Conservation (phyloP, 2,329 filamentous ascomycete genomes). For the Talaromyces piceae region DNA sequence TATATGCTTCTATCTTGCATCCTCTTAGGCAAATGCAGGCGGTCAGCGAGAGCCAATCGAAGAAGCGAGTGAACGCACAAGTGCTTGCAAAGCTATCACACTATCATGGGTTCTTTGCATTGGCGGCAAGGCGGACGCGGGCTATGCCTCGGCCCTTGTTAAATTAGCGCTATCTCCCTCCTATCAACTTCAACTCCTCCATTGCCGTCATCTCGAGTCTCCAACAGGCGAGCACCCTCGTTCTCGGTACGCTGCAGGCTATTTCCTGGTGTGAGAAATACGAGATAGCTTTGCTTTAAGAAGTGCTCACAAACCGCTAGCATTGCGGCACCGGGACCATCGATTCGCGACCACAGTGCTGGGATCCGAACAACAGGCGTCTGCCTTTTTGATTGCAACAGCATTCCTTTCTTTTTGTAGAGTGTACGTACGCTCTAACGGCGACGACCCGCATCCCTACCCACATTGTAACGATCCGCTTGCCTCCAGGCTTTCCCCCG, state of each 20-base stretch:
- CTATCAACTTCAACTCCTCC: background rate
- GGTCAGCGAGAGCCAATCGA: constrained; percentile 3
- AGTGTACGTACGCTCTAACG: background rate
- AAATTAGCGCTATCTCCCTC: background rate
- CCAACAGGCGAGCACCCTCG: no score
- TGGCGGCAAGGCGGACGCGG: background rate
- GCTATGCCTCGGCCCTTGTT: background rate
- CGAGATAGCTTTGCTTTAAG: background rate
- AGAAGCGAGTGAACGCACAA: background rate
- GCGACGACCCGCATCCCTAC: background rate
- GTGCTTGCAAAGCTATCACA: background rate
- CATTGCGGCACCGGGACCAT: background rate
- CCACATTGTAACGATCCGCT: background rate
- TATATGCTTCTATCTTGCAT: background rate
- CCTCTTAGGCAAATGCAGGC: background rate
- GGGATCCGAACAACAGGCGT: background rate
- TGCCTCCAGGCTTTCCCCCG: background rate
- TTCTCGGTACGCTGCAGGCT: background rate
- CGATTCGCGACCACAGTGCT: background rate
- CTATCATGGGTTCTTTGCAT: background rate
- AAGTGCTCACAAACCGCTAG: background rate
- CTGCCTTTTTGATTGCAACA: background rate
- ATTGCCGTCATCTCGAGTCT: background rate
- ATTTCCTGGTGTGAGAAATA: background rate
- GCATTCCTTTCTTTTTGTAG: background rate